Conservation (phyloP, 768 basidiomycete species). For the Neoboletus brunneissimus region DNA sequence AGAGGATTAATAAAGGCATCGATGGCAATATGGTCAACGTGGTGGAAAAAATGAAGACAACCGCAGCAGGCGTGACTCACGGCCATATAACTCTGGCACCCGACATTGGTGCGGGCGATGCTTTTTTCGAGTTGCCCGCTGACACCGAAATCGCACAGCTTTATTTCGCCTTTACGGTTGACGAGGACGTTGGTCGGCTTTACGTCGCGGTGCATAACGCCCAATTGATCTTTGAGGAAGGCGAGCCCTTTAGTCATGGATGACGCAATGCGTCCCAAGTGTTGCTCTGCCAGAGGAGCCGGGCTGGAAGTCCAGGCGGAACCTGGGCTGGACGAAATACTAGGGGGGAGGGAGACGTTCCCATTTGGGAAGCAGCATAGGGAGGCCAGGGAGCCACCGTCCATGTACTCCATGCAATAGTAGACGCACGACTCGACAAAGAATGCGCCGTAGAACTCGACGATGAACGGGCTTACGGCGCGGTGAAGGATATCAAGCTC, state of each 20-base stretch:
- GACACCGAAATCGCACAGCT: slow-evolving; percentile 98
- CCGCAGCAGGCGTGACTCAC: slow-evolving; percentile 44
- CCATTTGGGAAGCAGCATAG: slow-evolving; percentile 48
- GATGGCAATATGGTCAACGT: slow-evolving; percentile 3
- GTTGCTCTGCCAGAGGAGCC: slow-evolving; percentile 61
- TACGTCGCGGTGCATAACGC: slow-evolving; percentile 84
- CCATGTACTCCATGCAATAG: slow-evolving; percentile 99
- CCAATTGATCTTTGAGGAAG: slow-evolving; percentile 92
- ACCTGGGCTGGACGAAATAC: slow-evolving; percentile 31
- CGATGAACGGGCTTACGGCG: slow-evolving; percentile 85
- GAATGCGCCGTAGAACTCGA: slow-evolving; percentile 99
- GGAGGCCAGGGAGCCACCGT: slow-evolving; percentile 92
- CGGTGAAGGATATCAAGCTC: slow-evolving; percentile 98
- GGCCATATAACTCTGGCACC: slow-evolving; percentile 99
- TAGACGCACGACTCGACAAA: slow-evolving; percentile 99
- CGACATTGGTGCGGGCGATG: slow-evolving; percentile 96
- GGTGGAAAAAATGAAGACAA: background rate
- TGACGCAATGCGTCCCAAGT: slow-evolving; percentile 76
- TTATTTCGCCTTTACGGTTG: slow-evolving; percentile 84
- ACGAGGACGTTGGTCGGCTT: slow-evolving; percentile 94
- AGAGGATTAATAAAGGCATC: background rate
- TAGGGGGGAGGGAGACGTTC: slow-evolving; percentile 34
- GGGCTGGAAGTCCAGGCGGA: slow-evolving; percentile 36
- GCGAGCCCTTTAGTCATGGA: slow-evolving; percentile 87
- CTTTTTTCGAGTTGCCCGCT: slow-evolving; percentile 96